These are phyloP conservation scores for Saururus chinensis DNA, from an alignment of 164 flowering plant species.

Conservation along the genomic window DNA sequence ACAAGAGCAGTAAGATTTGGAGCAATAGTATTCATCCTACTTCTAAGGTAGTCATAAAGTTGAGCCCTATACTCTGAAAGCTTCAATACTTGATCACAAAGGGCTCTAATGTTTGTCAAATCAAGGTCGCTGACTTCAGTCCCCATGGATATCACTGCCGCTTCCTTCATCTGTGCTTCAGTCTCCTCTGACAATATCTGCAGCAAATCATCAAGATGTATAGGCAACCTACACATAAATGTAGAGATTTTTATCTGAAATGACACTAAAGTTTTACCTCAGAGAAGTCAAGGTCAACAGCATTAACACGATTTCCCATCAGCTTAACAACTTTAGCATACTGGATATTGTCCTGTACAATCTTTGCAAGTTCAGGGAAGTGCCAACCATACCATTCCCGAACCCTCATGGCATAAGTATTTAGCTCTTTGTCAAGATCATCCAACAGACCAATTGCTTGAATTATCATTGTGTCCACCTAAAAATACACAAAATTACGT, in stretches of 20 bases:
- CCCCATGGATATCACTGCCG: slow-evolving; percentile 88
- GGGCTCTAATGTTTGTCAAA: slow-evolving; percentile 66
- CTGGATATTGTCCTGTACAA: slow-evolving; percentile 71
- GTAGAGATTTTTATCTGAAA: background rate
- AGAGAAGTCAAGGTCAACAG: slow-evolving; percentile 88
- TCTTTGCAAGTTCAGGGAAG: slow-evolving; percentile 95
- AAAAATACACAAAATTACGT: background rate
- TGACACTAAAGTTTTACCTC: slow-evolving; percentile 33
- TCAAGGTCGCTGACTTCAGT: slow-evolving; percentile 89
- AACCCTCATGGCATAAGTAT: slow-evolving; percentile 95
- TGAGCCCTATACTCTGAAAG: slow-evolving; percentile 87
- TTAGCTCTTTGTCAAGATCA: slow-evolving; percentile 96
- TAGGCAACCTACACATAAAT: background rate
- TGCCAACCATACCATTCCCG: slow-evolving; percentile 99
- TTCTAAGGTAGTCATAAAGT: slow-evolving; percentile 72
- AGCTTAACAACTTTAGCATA: slow-evolving; percentile 89
- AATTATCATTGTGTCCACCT: slow-evolving; percentile 97
- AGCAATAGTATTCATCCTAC: slow-evolving; percentile 83
- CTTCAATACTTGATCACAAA: slow-evolving; percentile 76
- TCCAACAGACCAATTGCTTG: slow-evolving; percentile 96
- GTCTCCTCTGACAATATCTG: slow-evolving; percentile 66
- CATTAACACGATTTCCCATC: slow-evolving; percentile 81
- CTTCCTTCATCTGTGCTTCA: slow-evolving; percentile 78
- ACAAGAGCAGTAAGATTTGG: slow-evolving; percentile 88
- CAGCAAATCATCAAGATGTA: background rate